A percentile compares a stretch with the other conserved stretches of the same genome.
Conservation (phyloP, 768 basidiomycete genomes). For the Psilocybe cubensis region DNA sequence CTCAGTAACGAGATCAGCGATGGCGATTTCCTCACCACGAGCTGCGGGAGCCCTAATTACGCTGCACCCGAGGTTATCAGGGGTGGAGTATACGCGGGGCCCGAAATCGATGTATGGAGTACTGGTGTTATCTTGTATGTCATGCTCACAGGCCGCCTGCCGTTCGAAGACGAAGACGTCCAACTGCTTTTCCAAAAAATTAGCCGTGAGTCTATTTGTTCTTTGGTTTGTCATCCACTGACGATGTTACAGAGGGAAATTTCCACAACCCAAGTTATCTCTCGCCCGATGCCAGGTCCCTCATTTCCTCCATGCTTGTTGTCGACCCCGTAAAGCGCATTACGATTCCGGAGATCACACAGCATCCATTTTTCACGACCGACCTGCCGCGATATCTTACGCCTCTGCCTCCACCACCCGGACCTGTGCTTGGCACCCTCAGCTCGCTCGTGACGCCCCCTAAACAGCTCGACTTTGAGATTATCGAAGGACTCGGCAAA, state of each 20-base stretch:
- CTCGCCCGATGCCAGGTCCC: constrained; percentile 72
- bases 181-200: constrained; percentile 94
- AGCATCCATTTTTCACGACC: constrained; percentile 88
- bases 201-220: constrained; percentile 57
- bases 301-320: constrained; percentile 89
- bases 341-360: constrained; percentile 88
- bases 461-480: constrained; percentile 75
- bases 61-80: constrained; percentile 98
- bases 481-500: constrained; percentile 89
- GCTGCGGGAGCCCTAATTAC: constrained; percentile 98
- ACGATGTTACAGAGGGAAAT: constrained; percentile 66
- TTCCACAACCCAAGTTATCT: constrained; percentile 87
- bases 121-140: constrained; percentile 99
- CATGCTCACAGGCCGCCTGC: constrained; percentile 92
- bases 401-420: constrained; percentile 77
- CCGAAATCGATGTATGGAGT: constrained; percentile 99
- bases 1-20: constrained; percentile 95
- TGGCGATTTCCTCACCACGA: constrained; percentile 95
- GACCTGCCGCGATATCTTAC: constrained; percentile 88
- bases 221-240: constrained; percentile 3
- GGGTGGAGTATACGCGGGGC: constrained; percentile 94
- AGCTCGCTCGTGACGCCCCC: constrained; percentile 72
- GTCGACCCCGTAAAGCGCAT: constrained; percentile 96
- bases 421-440: constrained; percentile 76
- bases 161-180: constrained; percentile 98